These are phyloP conservation scores for Cutaneotrichosporon curvatum DNA, from an alignment of 1,284 basidiomycete genomes.

Conservation along the genomic window DNA sequence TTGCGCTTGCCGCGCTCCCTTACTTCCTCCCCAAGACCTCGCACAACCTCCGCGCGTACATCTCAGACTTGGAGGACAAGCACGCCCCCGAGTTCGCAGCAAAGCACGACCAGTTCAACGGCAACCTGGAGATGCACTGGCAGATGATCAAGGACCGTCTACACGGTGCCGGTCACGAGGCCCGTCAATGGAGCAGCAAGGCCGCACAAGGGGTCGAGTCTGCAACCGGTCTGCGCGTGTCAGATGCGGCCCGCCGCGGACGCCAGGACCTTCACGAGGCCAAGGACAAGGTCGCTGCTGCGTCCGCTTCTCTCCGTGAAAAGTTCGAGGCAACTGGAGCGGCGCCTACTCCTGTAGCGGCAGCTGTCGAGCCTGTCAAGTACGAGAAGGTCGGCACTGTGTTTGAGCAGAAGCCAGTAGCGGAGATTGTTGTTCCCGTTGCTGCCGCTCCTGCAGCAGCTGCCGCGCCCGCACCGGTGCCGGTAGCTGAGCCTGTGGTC, in stretches of 20 bases:
- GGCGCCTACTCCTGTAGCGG: neutral
- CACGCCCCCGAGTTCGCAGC: constrained; percentile 62
- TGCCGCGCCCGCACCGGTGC: neutral
- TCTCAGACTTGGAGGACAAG: constrained; percentile 61
- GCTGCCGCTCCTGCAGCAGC: neutral
- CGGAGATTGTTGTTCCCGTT: constrained; percentile 37
- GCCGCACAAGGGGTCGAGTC: constrained; percentile 59
- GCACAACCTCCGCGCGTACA: constrained; percentile 59
- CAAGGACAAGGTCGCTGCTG: constrained; percentile 11
- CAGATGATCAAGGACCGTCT: constrained; percentile 50
- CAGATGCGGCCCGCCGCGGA: constrained; percentile 54
- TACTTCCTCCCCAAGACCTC: constrained; percentile 77
- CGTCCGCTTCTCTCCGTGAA: constrained; percentile 6
- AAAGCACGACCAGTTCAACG: constrained; percentile 61
- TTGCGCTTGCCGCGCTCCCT: constrained; percentile 59
- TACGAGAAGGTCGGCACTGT: constrained; percentile 37
- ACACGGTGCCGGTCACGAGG: constrained; percentile 45
- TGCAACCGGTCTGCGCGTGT: constrained; percentile 62
- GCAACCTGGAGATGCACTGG: constrained; percentile 57
- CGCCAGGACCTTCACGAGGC: constrained; percentile 15
- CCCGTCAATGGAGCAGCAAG: constrained; percentile 43
- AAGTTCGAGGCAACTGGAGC: constrained; percentile 13
- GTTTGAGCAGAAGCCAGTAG: constrained; percentile 43
- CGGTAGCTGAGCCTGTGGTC: neutral
- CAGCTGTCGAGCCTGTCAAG: constrained; percentile 8